Evolutionary conservation across 768 basidiomycete genomes (phyloP), one percentile per base, ranked within the genome.

Genomic region (Boletellus sp.): DNA sequence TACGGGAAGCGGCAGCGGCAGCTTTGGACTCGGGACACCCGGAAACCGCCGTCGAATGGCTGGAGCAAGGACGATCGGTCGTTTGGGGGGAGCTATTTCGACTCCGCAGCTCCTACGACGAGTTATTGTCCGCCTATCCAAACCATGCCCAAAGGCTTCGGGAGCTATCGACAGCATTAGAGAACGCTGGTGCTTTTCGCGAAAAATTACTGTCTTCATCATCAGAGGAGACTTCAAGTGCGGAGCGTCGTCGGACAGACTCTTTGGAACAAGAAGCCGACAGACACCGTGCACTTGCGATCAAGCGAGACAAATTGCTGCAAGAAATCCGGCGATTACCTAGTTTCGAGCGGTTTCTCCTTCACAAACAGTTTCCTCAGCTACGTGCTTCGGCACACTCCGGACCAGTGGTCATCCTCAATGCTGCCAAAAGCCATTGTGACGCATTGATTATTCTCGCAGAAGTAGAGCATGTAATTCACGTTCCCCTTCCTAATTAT

Each of bases 391-490:
- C 54, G 9, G 58, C 64, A 15, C 47, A 47, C 16, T 49, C 48
- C 17, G 67, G 67, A 15, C 65, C 66, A 5, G 56, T 69, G 16
- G 60, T 69, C 16, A 46, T 74, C 12, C 54, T 73, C 36, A 72
- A 71, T 34, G 54, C 63, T 35, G 53, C 58, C 34, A 17, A 45
- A 17, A 39, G 20, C 15, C 57, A 70, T n/a, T 73, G 70, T 26
- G 70, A 74, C 47, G 74, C 70, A 8, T 38, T 55, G 45, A 47
- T 54, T 15, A 5, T 55, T 9, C 24, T 37, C 9, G 48, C 41
- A 2, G 32, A 55, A 13, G 32, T 17, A 16, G 37, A 49, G 0
- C 4, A 38, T n/a, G 52, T 34, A 1, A 7, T 54, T 9, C 48
- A 54, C 17, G 52, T 54, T 19, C 51, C 51, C 6, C 51, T 55